phyloP scores from a whole-genome alignment of 1,284 basidiomycete genomes.

The Cryptococcus maquisensis region DNA sequence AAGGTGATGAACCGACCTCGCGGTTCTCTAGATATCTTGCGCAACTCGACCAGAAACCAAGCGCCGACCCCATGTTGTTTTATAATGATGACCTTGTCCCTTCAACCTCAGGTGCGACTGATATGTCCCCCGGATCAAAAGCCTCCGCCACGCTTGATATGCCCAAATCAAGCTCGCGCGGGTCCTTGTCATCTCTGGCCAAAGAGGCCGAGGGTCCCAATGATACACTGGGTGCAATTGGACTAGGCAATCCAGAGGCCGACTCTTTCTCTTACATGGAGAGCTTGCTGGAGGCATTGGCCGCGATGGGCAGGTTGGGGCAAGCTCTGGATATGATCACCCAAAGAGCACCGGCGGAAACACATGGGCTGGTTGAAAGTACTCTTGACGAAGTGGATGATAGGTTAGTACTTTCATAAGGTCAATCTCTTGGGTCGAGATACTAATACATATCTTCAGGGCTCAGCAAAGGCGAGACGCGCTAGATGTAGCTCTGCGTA shows the following conservation, averaged over 20 bases:
- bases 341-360: conserved; percentile 78
- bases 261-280: conserved; percentile 95
- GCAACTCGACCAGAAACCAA: conserved; percentile 64
- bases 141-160: conserved; percentile 6
- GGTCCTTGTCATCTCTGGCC: conserved; percentile 17
- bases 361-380: conserved; percentile 77
- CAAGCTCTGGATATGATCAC: conserved; percentile 76
- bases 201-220: not conserved
- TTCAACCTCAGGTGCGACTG: not conserved
- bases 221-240: not conserved
- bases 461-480: conserved; percentile 27
- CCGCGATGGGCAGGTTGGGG: conserved; percentile 83
- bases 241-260: conserved; percentile 67
- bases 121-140: conserved; percentile 2
- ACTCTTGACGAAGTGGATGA: conserved; percentile 91
- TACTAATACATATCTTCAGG: not conserved
- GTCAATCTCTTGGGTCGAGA: not conserved
- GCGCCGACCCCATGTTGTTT: conserved; percentile 72
- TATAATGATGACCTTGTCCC: conserved; percentile 52
- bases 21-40: conserved; percentile 61
- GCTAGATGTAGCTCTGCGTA: conserved; percentile 11
- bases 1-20: conserved; percentile 15
- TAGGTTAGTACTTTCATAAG: conserved; percentile 52
- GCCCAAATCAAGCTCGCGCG: conserved; percentile 6
- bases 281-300: conserved; percentile 84